Percentiles rank a stretch among this genome's conserved stretches.
These are phyloP conservation scores for sunflower (Helianthus annuus) DNA, from an alignment of 129 eudicot species.

Conservation along the genomic window DNA sequence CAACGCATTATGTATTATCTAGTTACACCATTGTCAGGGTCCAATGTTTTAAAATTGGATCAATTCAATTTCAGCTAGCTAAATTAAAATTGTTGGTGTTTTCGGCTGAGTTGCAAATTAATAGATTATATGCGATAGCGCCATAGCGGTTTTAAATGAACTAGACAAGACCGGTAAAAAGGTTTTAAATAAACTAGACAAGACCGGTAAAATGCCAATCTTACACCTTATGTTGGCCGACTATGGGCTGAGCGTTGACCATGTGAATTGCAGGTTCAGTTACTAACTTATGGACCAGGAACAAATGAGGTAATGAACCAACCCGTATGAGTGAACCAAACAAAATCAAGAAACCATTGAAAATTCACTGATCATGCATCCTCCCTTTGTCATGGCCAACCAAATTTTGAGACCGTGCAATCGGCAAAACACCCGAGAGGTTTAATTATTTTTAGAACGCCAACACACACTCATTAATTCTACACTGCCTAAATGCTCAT, in stretches of 20 bases:
- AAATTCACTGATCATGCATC: not conserved
- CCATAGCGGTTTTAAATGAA: not conserved
- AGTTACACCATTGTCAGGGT: not conserved
- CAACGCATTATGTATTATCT: slow-evolving; percentile 17
- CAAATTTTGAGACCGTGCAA: too few species aligned
- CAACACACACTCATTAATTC: too few species aligned
- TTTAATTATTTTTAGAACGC: too few species aligned
- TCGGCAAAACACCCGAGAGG: too few species aligned
- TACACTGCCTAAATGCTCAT: too few species aligned
- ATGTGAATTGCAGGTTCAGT: not conserved
- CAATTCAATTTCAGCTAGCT: not conserved
- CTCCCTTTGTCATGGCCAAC: not conserved
- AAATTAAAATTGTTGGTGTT: not conserved
- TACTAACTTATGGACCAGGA: not conserved
- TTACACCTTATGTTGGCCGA: not conserved
- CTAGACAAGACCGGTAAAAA: too few species aligned
- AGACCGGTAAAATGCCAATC: too few species aligned
- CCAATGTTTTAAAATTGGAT: not conserved
- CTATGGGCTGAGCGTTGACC: not conserved
- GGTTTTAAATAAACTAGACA: not conserved
- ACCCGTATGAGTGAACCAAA: not conserved
- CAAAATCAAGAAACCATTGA: not conserved
- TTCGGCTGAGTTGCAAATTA: not conserved
- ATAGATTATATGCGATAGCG: not conserved
- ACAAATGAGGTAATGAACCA: not conserved